phyloP scores from a whole-genome alignment of 164 flowering plant genomes.

The Vitis rupestris region DNA sequence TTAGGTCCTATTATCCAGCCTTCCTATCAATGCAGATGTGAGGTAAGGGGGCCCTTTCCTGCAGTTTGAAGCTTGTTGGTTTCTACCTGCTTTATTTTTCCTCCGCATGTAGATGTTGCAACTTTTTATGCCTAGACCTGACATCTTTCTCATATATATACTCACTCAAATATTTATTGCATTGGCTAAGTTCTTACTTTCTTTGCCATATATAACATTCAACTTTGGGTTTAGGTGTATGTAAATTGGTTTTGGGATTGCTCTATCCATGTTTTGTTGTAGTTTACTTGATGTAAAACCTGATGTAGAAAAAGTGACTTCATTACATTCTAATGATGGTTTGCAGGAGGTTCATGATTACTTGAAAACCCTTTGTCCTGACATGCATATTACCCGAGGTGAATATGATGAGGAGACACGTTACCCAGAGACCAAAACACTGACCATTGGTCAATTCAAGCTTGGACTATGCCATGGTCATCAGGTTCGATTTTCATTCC shows the following conservation, averaged over 20 bases:
- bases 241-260: background rate
- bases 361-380: slow-evolving; percentile 86
- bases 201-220: background rate
- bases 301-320: background rate
- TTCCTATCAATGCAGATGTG: too few species aligned
- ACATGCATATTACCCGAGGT: slow-evolving; percentile 82
- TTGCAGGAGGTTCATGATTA: slow-evolving; percentile 91
- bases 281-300: background rate
- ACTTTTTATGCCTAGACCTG: too few species aligned
- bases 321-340: background rate
- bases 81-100: too few species aligned
- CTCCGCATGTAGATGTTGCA: too few species aligned
- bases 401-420: slow-evolving; percentile 90
- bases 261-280: background rate
- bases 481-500: slow-evolving; percentile 55
- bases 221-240: background rate
- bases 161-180: background rate
- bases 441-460: slow-evolving; percentile 94
- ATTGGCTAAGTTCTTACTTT: background rate
- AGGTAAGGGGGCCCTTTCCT: too few species aligned
- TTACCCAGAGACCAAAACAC: slow-evolving; percentile 87
- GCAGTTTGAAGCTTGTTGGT: too few species aligned
- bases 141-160: too few species aligned
- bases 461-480: slow-evolving; percentile 95
- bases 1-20: too few species aligned